These are phyloP conservation scores for Plasmodium inui DNA, from an alignment of 169 alveolate genomes.

Conservation along the genomic window DNA sequence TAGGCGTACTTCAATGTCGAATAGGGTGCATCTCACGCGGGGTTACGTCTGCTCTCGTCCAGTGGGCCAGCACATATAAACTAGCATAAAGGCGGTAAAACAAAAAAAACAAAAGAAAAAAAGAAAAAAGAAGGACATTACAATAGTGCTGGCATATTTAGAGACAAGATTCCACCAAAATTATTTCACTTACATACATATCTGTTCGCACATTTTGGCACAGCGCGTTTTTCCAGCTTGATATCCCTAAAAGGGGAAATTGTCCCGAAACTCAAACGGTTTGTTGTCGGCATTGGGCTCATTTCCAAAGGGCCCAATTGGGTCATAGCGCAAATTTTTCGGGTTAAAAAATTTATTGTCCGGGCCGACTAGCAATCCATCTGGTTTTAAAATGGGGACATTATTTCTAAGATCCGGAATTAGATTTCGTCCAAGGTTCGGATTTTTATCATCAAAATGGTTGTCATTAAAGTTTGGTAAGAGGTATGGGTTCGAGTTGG, in stretches of 20 bases:
- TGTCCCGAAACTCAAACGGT: conserved; percentile 56
- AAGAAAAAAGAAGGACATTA: neutral
- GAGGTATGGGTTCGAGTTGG: neutral
- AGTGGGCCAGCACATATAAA: neutral
- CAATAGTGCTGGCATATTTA: neutral
- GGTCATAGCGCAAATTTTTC: conserved; percentile 78
- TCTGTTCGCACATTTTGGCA: neutral
- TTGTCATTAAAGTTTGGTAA: conserved; percentile 27
- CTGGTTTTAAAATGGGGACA: conserved; percentile 77
- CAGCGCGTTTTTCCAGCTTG: neutral
- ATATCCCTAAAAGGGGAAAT: conserved; percentile 46
- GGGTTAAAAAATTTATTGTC: conserved; percentile 80
- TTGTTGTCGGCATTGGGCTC: conserved; percentile 84
- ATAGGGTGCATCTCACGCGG: neutral
- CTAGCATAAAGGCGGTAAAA: neutral
- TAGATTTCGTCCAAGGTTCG: neutral
- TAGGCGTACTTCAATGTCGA: neutral
- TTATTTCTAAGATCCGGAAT: conserved; percentile 15
- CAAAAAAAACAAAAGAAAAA: neutral
- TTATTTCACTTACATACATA: neutral
- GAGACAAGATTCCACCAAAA: neutral
- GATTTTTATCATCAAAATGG: conserved; percentile 69
- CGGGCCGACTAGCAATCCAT: conserved; percentile 85
- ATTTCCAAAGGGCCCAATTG: conserved; percentile 85
- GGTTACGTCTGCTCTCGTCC: neutral